Evolutionary conservation across 495 filamentous ascomycete species (phyloP).

Genomic region (Trichoderma virens): DNA sequence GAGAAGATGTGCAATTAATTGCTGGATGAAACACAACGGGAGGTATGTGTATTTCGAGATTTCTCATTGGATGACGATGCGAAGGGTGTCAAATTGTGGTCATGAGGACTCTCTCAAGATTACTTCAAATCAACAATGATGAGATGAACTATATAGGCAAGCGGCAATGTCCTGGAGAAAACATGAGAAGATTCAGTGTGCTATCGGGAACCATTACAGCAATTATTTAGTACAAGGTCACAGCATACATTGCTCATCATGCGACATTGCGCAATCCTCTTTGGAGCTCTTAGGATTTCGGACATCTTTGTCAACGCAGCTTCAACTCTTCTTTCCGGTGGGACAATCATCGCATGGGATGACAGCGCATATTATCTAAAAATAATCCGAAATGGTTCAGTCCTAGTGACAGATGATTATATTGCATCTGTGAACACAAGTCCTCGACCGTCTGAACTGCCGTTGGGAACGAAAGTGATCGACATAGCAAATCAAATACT

Average conservation of each 20-base stretch:
- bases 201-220: too few relatives aligned
- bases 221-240: too few relatives aligned
- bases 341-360: conserved; percentile 37
- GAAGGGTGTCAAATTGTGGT: too few relatives aligned
- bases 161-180: too few relatives aligned
- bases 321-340: conserved; percentile 30
- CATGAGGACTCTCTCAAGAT: too few relatives aligned
- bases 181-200: too few relatives aligned
- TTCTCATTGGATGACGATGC: too few relatives aligned
- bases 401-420: conserved; percentile 32
- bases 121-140: too few relatives aligned
- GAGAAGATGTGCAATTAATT: too few relatives aligned
- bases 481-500: conserved; percentile 40
- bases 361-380: conserved; percentile 24
- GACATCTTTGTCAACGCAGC: conserved; percentile 6
- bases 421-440: conserved; percentile 25
- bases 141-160: too few relatives aligned
- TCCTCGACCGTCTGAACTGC: conserved; percentile 4
- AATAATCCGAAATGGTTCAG: conserved; percentile 30
- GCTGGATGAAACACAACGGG: too few relatives aligned
- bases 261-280: not conserved
- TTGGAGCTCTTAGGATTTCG: not conserved
- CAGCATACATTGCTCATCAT: not conserved
- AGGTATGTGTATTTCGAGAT: too few relatives aligned
- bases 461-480: conserved; percentile 26